phyloP scores from a whole-genome alignment of 805 yeast species.

The Suhomyces xylopsoci region DNA sequence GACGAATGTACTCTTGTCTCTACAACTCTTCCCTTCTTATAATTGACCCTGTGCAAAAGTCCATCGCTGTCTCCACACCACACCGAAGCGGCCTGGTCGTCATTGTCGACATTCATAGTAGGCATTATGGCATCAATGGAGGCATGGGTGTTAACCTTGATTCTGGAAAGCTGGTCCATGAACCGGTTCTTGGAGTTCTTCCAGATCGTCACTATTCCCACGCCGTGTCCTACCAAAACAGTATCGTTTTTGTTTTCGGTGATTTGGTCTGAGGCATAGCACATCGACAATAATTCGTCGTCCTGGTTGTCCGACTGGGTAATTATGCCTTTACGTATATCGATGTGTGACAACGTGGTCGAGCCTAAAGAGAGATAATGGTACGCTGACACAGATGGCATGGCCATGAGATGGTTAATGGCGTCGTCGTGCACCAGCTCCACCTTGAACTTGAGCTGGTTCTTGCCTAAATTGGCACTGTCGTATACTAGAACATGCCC shows the following conservation, averaged over 20 bases:
- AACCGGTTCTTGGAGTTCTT: slow-evolving; percentile 63
- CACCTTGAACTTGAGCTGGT: slow-evolving; percentile 43
- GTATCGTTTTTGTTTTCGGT: slow-evolving; percentile 53
- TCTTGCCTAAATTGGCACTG: slow-evolving; percentile 47
- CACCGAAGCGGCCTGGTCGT: slow-evolving; percentile 44
- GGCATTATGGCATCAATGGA: slow-evolving; percentile 71
- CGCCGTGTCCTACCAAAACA: slow-evolving; percentile 83
- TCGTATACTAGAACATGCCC: slow-evolving; percentile 68
- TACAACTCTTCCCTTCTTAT: slow-evolving; percentile 57
- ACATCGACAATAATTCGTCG: slow-evolving; percentile 80
- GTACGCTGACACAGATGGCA: slow-evolving; percentile 70
- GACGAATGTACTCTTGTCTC: slow-evolving; percentile 66
- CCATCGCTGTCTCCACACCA: slow-evolving; percentile 87
- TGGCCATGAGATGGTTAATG: slow-evolving; percentile 67
- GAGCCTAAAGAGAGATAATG: slow-evolving; percentile 80
- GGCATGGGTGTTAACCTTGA: slow-evolving; percentile 64
- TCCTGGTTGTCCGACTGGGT: slow-evolving; percentile 83
- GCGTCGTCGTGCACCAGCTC: slow-evolving; percentile 69
- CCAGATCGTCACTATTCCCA: slow-evolving; percentile 89
- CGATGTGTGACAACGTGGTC: slow-evolving; percentile 75
- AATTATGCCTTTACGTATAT: slow-evolving; percentile 67
- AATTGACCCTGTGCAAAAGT: slow-evolving; percentile 61
- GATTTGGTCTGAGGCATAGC: slow-evolving; percentile 55
- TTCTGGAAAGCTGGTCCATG: slow-evolving; percentile 75
- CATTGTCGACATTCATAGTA: slow-evolving; percentile 51